phyloP scores from a whole-genome alignment of 2,329 filamentous ascomycete genomes.

The Colletotrichum sp. region DNA sequence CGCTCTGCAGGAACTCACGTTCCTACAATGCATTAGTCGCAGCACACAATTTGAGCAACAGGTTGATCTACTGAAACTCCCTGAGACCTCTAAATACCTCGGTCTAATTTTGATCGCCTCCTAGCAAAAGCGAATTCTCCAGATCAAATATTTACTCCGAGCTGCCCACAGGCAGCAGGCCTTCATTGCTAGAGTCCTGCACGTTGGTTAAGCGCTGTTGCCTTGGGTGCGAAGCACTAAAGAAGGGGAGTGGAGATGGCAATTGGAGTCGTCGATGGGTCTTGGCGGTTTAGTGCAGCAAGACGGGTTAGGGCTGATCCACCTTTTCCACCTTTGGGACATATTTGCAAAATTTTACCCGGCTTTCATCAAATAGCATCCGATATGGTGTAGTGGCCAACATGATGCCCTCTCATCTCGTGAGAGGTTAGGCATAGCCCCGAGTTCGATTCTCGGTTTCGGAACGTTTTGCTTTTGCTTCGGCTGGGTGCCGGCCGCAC shows the following conservation, averaged over 20 bases:
- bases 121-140: too few species aligned
- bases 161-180: too few species aligned
- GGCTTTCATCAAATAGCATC: neutral
- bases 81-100: neutral
- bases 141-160: too few species aligned
- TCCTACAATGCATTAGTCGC: neutral
- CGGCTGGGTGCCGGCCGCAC: neutral
- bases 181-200: neutral
- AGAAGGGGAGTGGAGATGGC: neutral
- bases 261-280: neutral
- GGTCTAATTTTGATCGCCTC: neutral
- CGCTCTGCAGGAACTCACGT: neutral
- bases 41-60: neutral
- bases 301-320: neutral
- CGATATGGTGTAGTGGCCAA: slow-evolving; percentile 1
- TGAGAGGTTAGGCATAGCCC: neutral
- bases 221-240: neutral
- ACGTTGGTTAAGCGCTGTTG: neutral
- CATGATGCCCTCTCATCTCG: neutral
- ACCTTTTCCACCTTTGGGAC: neutral
- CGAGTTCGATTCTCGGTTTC: neutral
- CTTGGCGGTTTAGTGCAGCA: neutral
- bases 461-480: neutral
- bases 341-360: neutral
- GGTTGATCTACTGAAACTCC: neutral